Evolutionary conservation across 805 yeast species (phyloP).

Genomic region (Yarrowia hollandica): DNA sequence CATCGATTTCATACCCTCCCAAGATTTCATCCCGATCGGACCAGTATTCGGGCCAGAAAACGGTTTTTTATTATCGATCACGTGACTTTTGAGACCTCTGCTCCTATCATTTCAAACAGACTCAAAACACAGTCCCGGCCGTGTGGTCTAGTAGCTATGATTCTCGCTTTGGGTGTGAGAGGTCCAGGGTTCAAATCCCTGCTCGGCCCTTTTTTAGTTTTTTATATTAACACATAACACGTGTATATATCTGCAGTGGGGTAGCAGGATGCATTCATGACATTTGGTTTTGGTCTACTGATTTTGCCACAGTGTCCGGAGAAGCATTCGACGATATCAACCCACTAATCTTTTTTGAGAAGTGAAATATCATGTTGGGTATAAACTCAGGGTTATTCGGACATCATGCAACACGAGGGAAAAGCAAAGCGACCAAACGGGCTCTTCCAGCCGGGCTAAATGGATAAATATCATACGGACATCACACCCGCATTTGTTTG

Average conservation of each 20-base stretch:
- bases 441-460: too few species aligned
- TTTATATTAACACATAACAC: too few species aligned
- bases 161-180: slow-evolving; percentile 40
- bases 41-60: neutral
- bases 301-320: neutral
- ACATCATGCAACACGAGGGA: slow-evolving; percentile 13
- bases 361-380: neutral
- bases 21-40: neutral
- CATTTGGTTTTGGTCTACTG: neutral
- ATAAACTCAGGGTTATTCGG: slow-evolving; percentile 5
- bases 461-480: too few species aligned
- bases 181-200: slow-evolving; percentile 40
- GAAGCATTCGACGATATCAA: neutral
- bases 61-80: neutral
- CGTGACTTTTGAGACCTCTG: neutral
- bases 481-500: too few species aligned
- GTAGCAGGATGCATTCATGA: neutral
- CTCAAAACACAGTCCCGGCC: slow-evolving; percentile 30
- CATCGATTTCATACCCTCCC: neutral
- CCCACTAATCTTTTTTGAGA: too few species aligned
- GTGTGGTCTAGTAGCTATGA: slow-evolving; percentile 39
- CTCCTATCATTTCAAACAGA: neutral
- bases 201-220: slow-evolving; percentile 38
- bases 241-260: too few species aligned
- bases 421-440: too few species aligned